These are phyloP conservation scores for Agapanthus africanus DNA, from an alignment of 106 monocot species.

Conservation along the genomic window DNA sequence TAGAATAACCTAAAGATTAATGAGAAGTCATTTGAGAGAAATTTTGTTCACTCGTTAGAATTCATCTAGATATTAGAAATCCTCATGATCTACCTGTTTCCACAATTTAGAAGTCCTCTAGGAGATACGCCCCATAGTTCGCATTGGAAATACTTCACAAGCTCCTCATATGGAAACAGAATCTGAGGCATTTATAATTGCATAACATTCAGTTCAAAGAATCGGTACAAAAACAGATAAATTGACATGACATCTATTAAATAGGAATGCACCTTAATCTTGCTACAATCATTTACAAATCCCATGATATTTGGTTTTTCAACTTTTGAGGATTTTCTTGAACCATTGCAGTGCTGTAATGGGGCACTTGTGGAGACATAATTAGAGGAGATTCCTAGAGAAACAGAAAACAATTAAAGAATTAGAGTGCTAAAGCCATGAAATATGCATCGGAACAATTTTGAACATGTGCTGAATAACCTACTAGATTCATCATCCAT, in stretches of 20 bases:
- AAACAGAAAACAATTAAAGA: neutral
- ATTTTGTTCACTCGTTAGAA: too few relatives aligned
- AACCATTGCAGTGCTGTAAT: conserved; percentile 10
- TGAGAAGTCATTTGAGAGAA: too few relatives aligned
- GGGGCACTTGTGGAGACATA: conserved; percentile 4
- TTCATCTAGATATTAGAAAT: too few relatives aligned
- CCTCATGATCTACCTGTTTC: conserved; percentile 99
- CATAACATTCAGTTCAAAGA: neutral
- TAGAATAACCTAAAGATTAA: too few relatives aligned
- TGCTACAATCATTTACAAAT: conserved; percentile 12
- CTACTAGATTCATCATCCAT: conserved; percentile 37
- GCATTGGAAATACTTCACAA: conserved; percentile 84
- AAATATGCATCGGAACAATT: conserved; percentile 4
- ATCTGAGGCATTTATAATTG: conserved; percentile 17
- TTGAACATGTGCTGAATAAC: conserved; percentile 7
- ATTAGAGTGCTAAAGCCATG: neutral
- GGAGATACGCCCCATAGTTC: conserved; percentile 59
- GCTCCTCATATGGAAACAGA: conserved; percentile 42
- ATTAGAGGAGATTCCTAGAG: conserved; percentile 6
- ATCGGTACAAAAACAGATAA: neutral
- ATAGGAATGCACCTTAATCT: conserved; percentile 12
- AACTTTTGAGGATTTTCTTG: conserved; percentile 15
- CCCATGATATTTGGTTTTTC: conserved; percentile 9
- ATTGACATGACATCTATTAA: neutral
- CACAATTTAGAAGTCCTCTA: conserved; percentile 92